Evolutionary conservation across 139 green algal genomes (phyloP).

Genomic region (Chloropicon primus): DNA sequence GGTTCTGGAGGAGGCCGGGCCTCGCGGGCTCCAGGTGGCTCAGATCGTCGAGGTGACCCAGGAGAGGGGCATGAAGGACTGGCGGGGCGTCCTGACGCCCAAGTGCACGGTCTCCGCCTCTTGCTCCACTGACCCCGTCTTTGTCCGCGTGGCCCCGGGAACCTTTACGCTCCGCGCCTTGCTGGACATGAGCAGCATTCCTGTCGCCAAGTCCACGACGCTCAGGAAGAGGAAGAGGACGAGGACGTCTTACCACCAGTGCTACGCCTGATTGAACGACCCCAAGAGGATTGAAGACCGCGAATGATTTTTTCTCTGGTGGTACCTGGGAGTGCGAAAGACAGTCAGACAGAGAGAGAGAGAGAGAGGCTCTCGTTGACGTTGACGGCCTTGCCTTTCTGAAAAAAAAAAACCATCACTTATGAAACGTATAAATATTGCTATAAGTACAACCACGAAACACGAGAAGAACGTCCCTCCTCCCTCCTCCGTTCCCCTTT

Average conservation of each 20-base stretch:
- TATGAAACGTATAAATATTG: too few species aligned
- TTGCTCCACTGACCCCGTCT: conserved; percentile 33
- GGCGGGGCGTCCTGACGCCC: conserved; percentile 14
- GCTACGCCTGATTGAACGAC: too few species aligned
- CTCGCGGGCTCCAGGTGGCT: conserved; percentile 3
- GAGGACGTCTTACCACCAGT: background rate
- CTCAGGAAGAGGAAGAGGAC: background rate
- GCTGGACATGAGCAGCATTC: conserved; percentile 7
- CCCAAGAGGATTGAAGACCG: too few species aligned
- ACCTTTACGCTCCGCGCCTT: conserved; percentile 30
- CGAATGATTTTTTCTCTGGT: too few species aligned
- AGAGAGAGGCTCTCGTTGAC: too few species aligned
- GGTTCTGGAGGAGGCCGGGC: conserved; percentile 29
- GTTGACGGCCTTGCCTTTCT: too few species aligned
- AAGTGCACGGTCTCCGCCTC: conserved; percentile 21
- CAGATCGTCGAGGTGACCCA: conserved; percentile 20
- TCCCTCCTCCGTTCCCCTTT: too few species aligned
- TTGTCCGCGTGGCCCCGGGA: conserved; percentile 23
- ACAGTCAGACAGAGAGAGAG: too few species aligned
- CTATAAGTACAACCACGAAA: too few species aligned
- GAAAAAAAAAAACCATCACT: too few species aligned
- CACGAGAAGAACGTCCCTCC: too few species aligned
- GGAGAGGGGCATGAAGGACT: conserved; percentile 24
- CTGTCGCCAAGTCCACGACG: background rate
- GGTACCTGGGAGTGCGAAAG: too few species aligned